phyloP scores from a whole-genome alignment of 2,329 filamentous ascomycete species.

The Aspergillus neotritici region DNA sequence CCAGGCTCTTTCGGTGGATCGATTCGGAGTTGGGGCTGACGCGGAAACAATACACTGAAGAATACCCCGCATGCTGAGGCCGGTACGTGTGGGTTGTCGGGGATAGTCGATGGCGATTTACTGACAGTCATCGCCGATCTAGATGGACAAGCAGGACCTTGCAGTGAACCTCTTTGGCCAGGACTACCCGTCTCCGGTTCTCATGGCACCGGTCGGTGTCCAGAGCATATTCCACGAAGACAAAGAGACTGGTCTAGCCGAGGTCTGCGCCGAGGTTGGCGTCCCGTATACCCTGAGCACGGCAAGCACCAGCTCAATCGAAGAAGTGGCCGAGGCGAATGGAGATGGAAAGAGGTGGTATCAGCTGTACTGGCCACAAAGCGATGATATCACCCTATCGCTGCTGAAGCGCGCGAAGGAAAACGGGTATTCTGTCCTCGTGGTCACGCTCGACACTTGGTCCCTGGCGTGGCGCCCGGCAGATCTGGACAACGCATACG shows the following conservation, averaged over 20 bases:
- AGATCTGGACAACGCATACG: slow-evolving; percentile 56
- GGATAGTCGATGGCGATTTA: background rate
- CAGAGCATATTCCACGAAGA: slow-evolving; percentile 63
- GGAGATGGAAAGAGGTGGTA: slow-evolving; percentile 60
- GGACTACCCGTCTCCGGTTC: slow-evolving; percentile 47
- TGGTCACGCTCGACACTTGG: slow-evolving; percentile 70
- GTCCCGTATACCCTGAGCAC: slow-evolving; percentile 65
- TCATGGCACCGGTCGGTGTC: slow-evolving; percentile 65
- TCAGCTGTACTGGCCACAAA: slow-evolving; percentile 68
- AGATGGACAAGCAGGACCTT: slow-evolving; percentile 43
- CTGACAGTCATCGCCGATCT: background rate
- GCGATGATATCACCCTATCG: slow-evolving; percentile 60
- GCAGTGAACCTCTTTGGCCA: slow-evolving; percentile 49
- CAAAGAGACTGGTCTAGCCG: slow-evolving; percentile 58
- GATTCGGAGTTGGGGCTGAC: background rate
- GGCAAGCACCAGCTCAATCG: slow-evolving; percentile 58
- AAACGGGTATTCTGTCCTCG: slow-evolving; percentile 58
- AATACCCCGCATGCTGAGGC: slow-evolving; percentile 48
- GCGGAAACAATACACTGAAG: slow-evolving; percentile 28
- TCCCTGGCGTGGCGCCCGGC: slow-evolving; percentile 61
- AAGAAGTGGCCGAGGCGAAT: slow-evolving; percentile 58
- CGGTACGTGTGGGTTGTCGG: slow-evolving; percentile 12
- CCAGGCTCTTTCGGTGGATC: background rate
- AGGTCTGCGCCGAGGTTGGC: slow-evolving; percentile 54
- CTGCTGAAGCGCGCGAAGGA: slow-evolving; percentile 57